phyloP scores from a whole-genome alignment of 768 basidiomycete genomes.

The Pleurotus tuoliensis region DNA sequence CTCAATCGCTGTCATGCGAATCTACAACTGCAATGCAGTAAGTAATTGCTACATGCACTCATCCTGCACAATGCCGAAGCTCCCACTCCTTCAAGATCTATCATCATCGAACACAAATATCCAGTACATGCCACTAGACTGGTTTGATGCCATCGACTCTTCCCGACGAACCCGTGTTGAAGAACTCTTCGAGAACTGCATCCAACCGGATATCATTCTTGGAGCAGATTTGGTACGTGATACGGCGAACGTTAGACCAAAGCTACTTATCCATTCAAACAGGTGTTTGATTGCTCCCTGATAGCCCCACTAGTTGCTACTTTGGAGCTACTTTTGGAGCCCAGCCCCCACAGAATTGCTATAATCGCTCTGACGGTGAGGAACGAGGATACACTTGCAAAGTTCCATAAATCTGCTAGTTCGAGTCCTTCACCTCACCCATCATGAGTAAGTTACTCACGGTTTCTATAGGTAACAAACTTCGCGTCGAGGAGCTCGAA shows the following conservation, averaged over 20 bases:
- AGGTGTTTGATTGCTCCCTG: constrained; percentile 69
- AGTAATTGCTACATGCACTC: constrained; percentile 31
- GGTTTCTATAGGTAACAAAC: constrained; percentile 15
- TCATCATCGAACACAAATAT: constrained; percentile 49
- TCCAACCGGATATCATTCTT: constrained; percentile 54
- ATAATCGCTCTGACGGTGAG: constrained; percentile 55
- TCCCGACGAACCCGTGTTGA: constrained; percentile 19
- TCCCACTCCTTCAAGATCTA: constrained; percentile 37
- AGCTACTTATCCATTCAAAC: not conserved
- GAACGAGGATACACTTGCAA: constrained; percentile 47
- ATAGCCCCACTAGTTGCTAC: constrained; percentile 54
- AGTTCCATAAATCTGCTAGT: constrained; percentile 39
- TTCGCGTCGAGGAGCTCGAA: constrained; percentile 25
- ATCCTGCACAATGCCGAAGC: constrained; percentile 8
- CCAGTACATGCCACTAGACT: constrained; percentile 51
- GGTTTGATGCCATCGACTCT: constrained; percentile 53
- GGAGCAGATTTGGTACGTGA: constrained; percentile 61
- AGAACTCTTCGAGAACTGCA: constrained; percentile 35
- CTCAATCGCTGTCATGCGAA: constrained; percentile 60
- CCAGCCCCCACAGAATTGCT: constrained; percentile 21
- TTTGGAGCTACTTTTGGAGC: constrained; percentile 40
- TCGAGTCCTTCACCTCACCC: constrained; percentile 16
- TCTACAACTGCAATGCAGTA: constrained; percentile 63
- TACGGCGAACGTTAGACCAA: not conserved
- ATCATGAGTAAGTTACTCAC: not conserved